Conservation (phyloP, 2,329 filamentous ascomycete species). For the Xylariaceae sp. region DNA sequence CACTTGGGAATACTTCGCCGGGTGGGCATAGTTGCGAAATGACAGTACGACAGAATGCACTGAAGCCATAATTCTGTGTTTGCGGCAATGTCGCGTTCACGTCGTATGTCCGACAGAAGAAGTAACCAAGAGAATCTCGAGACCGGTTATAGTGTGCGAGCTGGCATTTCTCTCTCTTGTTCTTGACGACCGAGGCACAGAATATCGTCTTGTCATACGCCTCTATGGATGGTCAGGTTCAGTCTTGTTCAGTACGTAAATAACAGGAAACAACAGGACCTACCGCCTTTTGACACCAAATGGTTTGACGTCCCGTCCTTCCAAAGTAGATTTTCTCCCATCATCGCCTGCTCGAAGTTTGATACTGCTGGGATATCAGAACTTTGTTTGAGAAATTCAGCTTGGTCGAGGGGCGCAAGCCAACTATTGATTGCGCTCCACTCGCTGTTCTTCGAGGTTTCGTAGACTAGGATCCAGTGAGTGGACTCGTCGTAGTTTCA, state of each 20-base stretch:
- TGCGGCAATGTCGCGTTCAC: neutral
- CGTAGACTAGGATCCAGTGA: conserved; percentile 2
- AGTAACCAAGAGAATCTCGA: conserved; percentile 23
- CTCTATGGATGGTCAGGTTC: conserved; percentile 3
- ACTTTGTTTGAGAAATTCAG: conserved; percentile 12
- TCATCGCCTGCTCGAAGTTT: conserved; percentile 12
- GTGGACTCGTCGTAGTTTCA: neutral
- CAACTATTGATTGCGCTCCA: conserved; percentile 11
- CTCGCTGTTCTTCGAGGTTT: conserved; percentile 5
- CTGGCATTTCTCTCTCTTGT: conserved; percentile 6
- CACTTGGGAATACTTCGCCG: conserved; percentile 1
- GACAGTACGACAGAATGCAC: conserved; percentile 15
- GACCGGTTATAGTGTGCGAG: neutral
- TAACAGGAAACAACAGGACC: neutral
- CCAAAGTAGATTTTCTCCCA: too few relatives aligned
- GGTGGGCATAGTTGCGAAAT: conserved; percentile 22
- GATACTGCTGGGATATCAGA: conserved; percentile 8
- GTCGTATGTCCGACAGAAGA: conserved; percentile 17
- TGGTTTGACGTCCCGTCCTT: neutral
- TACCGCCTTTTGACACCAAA: conserved; percentile 10
- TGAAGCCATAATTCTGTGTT: conserved; percentile 1
- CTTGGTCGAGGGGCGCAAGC: conserved; percentile 18
- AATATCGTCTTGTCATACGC: conserved; percentile 25
- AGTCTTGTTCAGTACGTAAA: neutral
- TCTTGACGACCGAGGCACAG: conserved; percentile 16